phyloP scores from a whole-genome alignment of 2,329 filamentous ascomycete genomes.

The Orbilia javanica region DNA sequence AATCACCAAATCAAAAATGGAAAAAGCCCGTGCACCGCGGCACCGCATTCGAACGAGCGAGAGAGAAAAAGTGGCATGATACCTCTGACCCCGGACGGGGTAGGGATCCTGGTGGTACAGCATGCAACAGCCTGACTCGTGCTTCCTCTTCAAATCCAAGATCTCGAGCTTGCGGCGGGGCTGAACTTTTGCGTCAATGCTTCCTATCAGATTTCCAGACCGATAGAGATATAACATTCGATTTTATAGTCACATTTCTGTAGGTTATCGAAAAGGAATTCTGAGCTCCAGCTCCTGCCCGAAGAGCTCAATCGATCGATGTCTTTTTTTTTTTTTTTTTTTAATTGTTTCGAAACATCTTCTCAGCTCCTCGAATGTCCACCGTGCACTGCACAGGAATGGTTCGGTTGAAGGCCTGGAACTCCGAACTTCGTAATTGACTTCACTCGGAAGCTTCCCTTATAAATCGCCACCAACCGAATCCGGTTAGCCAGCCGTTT shows the following conservation, averaged over 20 bases:
- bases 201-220: no score
- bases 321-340: no score
- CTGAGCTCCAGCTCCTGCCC: neutral
- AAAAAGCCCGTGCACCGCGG: conserved; percentile 11
- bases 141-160: neutral
- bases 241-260: no score
- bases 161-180: neutral
- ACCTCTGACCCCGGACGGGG: neutral
- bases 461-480: neutral
- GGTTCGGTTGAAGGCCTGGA: conserved; percentile 2
- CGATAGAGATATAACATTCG: no score
- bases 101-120: neutral
- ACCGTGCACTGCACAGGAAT: neutral
- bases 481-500: neutral
- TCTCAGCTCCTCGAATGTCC: neutral
- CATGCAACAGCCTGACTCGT: conserved; percentile 34
- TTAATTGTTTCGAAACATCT: neutral
- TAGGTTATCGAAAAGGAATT: no score
- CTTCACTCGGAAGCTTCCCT: neutral
- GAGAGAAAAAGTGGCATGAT: conserved; percentile 38
- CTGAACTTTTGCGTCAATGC: no score
- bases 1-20: neutral
- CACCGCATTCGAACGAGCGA: neutral
- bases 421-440: neutral
- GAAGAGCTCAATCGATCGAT: neutral